Base-by-base conservation (phyloP, 1,284 basidiomycete genomes). In the Heterobasidion occidentale region DNA sequence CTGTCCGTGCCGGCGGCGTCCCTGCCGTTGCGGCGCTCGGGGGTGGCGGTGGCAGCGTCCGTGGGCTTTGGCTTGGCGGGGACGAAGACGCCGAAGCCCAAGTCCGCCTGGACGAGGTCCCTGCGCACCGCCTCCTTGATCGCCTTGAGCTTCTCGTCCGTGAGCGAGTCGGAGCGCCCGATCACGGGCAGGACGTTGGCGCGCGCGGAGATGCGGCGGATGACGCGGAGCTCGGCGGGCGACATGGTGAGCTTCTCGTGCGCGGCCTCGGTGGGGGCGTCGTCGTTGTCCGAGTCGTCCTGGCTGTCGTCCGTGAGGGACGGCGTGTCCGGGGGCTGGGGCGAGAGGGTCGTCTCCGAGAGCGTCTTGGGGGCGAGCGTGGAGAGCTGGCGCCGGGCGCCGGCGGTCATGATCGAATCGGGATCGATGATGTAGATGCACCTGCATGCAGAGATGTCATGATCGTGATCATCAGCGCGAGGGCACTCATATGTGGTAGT, bases 351-450 rank as follows among this genome's bases (percentile, higher is more conserved):
- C 45, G 80, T 73, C 59, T 85, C 79, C 35, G 86, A 84, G 56
- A 77, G 79, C 49, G 78, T 76, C 66, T 78, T 80, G 34, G 71
- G 67, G 8, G 81, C 81, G 9, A 77, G 61, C 9, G 77, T 70
- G 2, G 77, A 76, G 52, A 73, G 70, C 1, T 74, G 74, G 49
- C 76, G 76, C 56, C 80, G 75, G 36, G 77, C 73, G 52, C 77
- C 68, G 48, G 72, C 68, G 1, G 79, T 77, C 73, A 80, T 75
- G 62, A 90, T 77, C n/a, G 84, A 83, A 33, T 78, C 71, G 14
- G 90, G 89, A 65, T 92, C 87, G 64, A 92, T 78, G 78, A 90
- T 78, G 70, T 92, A 92, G 60, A 92, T 86, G 67, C 86, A 89
- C 55, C 88, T 88, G 56, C n/a, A n/a, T 14, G 52, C 56, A 45